A percentile compares a stretch with the other conserved stretches of the same genome.
Conservation (phyloP, 2,329 filamentous ascomycete genomes). For the Neurospora crassa region DNA sequence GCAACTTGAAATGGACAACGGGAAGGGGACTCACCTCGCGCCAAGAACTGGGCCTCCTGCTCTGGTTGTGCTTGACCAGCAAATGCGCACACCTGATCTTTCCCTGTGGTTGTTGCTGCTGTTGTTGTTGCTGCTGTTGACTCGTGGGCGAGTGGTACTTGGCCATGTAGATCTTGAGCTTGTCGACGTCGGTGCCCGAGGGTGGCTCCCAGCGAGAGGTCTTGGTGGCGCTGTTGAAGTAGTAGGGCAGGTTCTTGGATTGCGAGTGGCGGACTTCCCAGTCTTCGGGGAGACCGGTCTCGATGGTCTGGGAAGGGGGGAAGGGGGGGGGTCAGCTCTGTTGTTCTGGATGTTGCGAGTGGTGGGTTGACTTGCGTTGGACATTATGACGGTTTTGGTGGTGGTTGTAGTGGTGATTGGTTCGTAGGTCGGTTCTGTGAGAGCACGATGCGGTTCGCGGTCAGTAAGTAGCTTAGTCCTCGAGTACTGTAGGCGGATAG, state of each 20-base stretch:
- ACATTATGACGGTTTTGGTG: not conserved
- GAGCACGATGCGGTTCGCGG: not conserved
- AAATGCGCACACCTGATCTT: constrained; percentile 93
- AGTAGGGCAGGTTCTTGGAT: constrained; percentile 97
- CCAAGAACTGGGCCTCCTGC: constrained; percentile 87
- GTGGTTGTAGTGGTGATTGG: not conserved
- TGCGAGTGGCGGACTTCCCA: constrained; percentile 98
- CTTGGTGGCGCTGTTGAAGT: constrained; percentile 83
- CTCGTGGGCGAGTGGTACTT: constrained; percentile 50
- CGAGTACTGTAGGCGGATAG: not conserved
- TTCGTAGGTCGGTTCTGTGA: not conserved
- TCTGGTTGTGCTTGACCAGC: constrained; percentile 85
- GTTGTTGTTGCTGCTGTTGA: constrained; percentile 37
- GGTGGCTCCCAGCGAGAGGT: constrained; percentile 95
- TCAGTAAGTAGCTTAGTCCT: not conserved
- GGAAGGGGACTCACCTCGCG: constrained; percentile 47
- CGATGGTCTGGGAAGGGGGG: constrained; percentile 24
- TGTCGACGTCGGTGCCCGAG: constrained; percentile 76
- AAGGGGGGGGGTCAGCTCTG: not conserved
- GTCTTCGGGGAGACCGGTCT: constrained; percentile 70
- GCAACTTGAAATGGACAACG: too few relatives aligned
- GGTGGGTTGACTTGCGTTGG: not conserved
- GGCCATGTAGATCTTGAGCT: constrained; percentile 91
- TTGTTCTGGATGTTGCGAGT: not conserved
- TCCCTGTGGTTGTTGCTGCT: constrained; percentile 34